Evolutionary conservation across 305 asterid species (phyloP).

Genomic region (Fraxinus latifolia): DNA sequence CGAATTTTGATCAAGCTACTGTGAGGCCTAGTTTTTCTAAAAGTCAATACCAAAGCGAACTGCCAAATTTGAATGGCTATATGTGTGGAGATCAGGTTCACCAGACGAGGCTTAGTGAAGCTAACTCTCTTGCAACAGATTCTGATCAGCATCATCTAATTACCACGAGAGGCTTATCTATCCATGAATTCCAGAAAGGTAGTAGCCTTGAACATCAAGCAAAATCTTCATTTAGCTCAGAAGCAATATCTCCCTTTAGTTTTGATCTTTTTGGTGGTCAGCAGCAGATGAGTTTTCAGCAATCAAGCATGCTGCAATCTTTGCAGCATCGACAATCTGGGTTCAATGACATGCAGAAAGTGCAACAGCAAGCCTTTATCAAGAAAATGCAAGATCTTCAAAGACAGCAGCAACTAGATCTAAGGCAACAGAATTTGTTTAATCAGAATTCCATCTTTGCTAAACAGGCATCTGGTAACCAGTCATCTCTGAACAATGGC

Average conservation of each 20-base stretch:
- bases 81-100: slow-evolving; percentile 55
- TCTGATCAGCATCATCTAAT: slow-evolving; percentile 45
- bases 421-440: slow-evolving; percentile 44
- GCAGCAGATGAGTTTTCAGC: slow-evolving; percentile 70
- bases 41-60: slow-evolving; percentile 50
- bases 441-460: slow-evolving; percentile 45
- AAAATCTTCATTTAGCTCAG: slow-evolving; percentile 53
- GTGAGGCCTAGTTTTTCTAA: slow-evolving; percentile 52
- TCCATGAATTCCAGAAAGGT: slow-evolving; percentile 58
- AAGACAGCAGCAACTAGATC: slow-evolving; percentile 68
- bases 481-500: slow-evolving; percentile 43
- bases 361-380: slow-evolving; percentile 68
- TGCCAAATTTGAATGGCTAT: slow-evolving; percentile 59
- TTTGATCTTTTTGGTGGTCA: slow-evolving; percentile 83
- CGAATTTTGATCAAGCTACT: slow-evolving; percentile 51
- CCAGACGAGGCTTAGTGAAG: slow-evolving; percentile 57
- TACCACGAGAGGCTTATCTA: slow-evolving; percentile 49
- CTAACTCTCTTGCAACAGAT: slow-evolving; percentile 54
- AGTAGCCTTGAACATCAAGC: slow-evolving; percentile 53
- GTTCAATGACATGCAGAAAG: slow-evolving; percentile 58
- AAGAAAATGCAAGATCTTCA: slow-evolving; percentile 90
- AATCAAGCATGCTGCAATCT: slow-evolving; percentile 60
- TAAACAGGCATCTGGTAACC: slow-evolving; percentile 55
- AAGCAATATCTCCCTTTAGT: slow-evolving; percentile 52
- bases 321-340: slow-evolving; percentile 75